phyloP scores from a whole-genome alignment of 2,329 filamentous ascomycete genomes.

The Colletotrichum sp. region DNA sequence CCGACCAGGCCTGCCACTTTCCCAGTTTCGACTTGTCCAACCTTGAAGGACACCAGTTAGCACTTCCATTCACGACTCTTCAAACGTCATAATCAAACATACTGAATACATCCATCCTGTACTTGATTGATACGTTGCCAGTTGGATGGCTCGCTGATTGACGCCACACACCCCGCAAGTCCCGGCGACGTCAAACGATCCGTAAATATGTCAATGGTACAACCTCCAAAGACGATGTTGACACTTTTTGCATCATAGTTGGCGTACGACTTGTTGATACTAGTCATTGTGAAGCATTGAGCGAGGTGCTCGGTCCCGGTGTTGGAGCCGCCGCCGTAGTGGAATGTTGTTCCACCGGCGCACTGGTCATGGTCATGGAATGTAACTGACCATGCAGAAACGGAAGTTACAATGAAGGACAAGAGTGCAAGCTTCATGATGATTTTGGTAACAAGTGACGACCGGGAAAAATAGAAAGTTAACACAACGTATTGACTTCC shows the following conservation, averaged over 20 bases:
- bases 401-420: background rate
- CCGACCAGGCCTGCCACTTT: background rate
- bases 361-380: background rate
- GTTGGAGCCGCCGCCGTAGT: background rate
- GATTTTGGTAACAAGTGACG: rapidly evolving
- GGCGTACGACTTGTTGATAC: background rate
- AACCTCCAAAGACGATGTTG: background rate
- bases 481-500: background rate
- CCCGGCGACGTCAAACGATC: background rate
- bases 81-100: background rate
- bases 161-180: background rate
- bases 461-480: background rate
- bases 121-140: background rate
- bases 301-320: background rate
- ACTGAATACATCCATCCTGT: background rate
- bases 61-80: rapidly evolving
- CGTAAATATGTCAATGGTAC: background rate
- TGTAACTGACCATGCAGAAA: background rate
- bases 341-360: background rate
- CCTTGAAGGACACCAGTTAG: background rate
- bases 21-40: background rate
- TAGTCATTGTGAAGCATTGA: background rate
- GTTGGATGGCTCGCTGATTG: background rate
- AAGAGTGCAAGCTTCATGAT: background rate
- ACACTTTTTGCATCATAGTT: background rate